phyloP scores from a whole-genome alignment of 2,329 filamentous ascomycete species.

The Colletotrichum acutatum region DNA sequence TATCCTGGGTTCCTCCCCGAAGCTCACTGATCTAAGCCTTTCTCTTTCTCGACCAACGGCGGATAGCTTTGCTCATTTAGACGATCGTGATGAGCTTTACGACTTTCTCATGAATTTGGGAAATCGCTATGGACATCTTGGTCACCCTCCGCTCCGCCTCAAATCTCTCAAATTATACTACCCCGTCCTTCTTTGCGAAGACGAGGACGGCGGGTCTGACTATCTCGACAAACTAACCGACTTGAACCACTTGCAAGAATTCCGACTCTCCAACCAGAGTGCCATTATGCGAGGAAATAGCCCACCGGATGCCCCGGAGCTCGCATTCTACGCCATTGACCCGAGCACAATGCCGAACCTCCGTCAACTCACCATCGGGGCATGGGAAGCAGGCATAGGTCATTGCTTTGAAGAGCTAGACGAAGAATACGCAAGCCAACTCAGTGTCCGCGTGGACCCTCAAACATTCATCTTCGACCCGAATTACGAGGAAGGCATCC shows the following conservation, averaged over 20 bases:
- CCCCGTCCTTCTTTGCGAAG: not conserved
- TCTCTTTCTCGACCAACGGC: not conserved
- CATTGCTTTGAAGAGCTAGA: not conserved
- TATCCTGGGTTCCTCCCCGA: not conserved
- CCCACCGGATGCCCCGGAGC: too few species aligned
- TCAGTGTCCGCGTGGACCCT: not conserved
- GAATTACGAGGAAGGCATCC: too few species aligned
- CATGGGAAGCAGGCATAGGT: not conserved
- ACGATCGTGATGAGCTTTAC: not conserved
- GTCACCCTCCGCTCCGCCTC: not conserved
- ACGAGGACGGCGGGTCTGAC: not conserved
- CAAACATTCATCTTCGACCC: not conserved
- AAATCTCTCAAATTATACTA: not conserved
- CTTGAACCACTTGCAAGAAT: not conserved
- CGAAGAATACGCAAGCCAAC: not conserved
- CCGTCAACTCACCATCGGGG: not conserved
- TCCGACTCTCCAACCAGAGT: not conserved
- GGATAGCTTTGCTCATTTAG: too few species aligned
- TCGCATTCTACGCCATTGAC: not conserved
- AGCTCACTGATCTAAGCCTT: not conserved
- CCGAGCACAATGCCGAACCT: not conserved
- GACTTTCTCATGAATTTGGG: not conserved
- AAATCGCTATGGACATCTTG: not conserved
- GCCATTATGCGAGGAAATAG: not conserved
- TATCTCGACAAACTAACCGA: not conserved